Conservation (phyloP, 805 yeast species). For the Candida michaelii region DNA sequence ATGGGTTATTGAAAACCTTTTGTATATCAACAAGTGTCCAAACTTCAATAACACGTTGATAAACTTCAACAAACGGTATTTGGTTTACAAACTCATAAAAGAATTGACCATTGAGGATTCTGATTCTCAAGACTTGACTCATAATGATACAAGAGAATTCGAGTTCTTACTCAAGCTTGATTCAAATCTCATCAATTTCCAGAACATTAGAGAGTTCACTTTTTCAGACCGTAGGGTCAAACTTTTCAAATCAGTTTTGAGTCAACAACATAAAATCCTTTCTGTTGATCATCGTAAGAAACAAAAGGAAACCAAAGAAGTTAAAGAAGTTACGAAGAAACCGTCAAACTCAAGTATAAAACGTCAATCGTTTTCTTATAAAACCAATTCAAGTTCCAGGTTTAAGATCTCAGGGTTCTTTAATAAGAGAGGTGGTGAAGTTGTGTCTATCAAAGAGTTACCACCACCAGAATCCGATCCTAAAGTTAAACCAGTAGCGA, state of each 20-base stretch:
- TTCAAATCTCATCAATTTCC: slow-evolving; percentile 32
- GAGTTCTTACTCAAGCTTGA: slow-evolving; percentile 52
- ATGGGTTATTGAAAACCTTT: slow-evolving; percentile 79
- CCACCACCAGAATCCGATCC: slow-evolving; percentile 53
- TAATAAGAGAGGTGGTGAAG: slow-evolving; percentile 39
- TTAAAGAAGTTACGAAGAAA: slow-evolving; percentile 25
- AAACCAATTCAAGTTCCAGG: slow-evolving; percentile 38
- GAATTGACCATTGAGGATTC: slow-evolving; percentile 39
- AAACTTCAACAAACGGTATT: slow-evolving; percentile 74
- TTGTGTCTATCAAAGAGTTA: slow-evolving; percentile 52
- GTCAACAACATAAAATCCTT: slow-evolving; percentile 33
- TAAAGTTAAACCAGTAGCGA: slow-evolving; percentile 50
- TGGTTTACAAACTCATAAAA: slow-evolving; percentile 38
- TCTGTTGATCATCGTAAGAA: slow-evolving; percentile 33
- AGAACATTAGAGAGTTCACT: slow-evolving; percentile 37
- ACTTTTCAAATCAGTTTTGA: slow-evolving; percentile 30
- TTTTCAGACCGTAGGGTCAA: slow-evolving; percentile 23
- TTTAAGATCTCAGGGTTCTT: slow-evolving; percentile 60
- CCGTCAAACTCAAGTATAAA: slow-evolving; percentile 28
- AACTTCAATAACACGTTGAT: slow-evolving; percentile 66
- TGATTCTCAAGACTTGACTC: slow-evolving; percentile 19
- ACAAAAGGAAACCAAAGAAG: slow-evolving; percentile 17
- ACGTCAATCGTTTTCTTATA: slow-evolving; percentile 41
- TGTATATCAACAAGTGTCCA: slow-evolving; percentile 66
- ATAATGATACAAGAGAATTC: slow-evolving; percentile 44